Evolutionary conservation across 768 basidiomycete species (phyloP), one percentile per base, ranked within the genome.

Genomic region (Bullera alba): DNA sequence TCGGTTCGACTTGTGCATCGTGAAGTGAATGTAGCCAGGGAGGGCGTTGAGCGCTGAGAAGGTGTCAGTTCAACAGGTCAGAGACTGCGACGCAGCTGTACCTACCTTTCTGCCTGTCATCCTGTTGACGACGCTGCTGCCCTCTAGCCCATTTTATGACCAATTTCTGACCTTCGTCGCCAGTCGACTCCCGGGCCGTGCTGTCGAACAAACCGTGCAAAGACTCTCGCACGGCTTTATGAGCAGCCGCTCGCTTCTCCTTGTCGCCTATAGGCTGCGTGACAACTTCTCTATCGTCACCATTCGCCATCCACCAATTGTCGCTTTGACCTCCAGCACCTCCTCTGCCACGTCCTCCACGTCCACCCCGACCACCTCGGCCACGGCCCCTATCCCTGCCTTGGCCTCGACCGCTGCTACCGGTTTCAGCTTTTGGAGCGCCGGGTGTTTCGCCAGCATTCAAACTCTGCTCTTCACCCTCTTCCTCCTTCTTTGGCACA

Each of bases 1-100:
- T 37, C 95, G 83, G 68, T 99, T 99, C 19, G 91, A 87, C 74
- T 99, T 99, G 68, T 93, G 91, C 28, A 99, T 75, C 1, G 88
- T 95, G 71, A 97, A 95, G 67, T 96, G 91, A 56, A 97, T 89
- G 67, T 86, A 99, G 0, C 85, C 86, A 0, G 74, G 75, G 2
- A 56, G 60, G 35, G 48, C 42, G 21, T 49, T 52, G 43, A 36
- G 48, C 30, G 57, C 55, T 57, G 41, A 14, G 35, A 6, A 30
- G n/a, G 15, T 26, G 27, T 46, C 34, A 42, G 46, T 22, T 8
- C 10, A 41, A n/a, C n/a, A 41, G 39, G 10, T 10, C 15, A 19
- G 37, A 28, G 21, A 10, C 7, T 17, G 32, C 32, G n/a, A n/a
- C n/a, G 32, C 32, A 34, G n/a, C n/a, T 34, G 32, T 34, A 41